Evolutionary conservation across 768 basidiomycete genomes (phyloP).

Genomic region (Coprinopsis cinerea): DNA sequence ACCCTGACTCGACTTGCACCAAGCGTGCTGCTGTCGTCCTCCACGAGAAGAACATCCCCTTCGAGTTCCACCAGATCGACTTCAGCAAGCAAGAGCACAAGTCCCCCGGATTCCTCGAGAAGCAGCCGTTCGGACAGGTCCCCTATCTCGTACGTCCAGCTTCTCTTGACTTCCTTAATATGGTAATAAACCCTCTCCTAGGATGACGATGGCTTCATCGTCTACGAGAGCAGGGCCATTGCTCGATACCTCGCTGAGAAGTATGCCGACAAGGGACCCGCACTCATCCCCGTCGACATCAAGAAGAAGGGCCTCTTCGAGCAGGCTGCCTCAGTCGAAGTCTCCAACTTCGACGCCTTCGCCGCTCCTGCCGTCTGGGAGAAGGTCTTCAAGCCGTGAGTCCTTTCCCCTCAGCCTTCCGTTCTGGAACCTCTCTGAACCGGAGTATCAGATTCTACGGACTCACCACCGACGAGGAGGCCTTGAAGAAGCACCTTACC

Average conservation of each 20-base stretch:
- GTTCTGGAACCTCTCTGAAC: not conserved
- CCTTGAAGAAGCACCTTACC: constrained; percentile 10
- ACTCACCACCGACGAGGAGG: constrained; percentile 17
- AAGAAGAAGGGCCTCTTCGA: constrained; percentile 38
- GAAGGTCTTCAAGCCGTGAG: constrained; percentile 47
- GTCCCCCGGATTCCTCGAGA: constrained; percentile 8
- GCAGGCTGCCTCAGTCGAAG: constrained; percentile 47
- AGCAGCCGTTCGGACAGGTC: constrained; percentile 15
- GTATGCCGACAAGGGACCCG: constrained; percentile 43
- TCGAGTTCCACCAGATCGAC: constrained; percentile 11
- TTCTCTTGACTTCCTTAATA: too few species aligned
- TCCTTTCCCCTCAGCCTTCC: constrained; percentile 2
- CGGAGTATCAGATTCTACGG: constrained; percentile 1
- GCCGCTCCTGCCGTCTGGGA: constrained; percentile 38
- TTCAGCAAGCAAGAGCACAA: constrained; percentile 11
- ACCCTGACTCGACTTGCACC: constrained; percentile 10
- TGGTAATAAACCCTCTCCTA: constrained; percentile 12
- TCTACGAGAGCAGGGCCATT: constrained; percentile 63
- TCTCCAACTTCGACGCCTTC: constrained; percentile 40
- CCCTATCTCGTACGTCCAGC: constrained; percentile 12
- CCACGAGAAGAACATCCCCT: constrained; percentile 15
- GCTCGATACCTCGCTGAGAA: constrained; percentile 52
- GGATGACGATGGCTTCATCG: constrained; percentile 54
- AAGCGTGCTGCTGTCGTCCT: constrained; percentile 12
- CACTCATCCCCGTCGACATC: constrained; percentile 43